These are phyloP conservation scores for Saussurea involucrata DNA, from an alignment of 129 eudicot species.

Conservation along the genomic window DNA sequence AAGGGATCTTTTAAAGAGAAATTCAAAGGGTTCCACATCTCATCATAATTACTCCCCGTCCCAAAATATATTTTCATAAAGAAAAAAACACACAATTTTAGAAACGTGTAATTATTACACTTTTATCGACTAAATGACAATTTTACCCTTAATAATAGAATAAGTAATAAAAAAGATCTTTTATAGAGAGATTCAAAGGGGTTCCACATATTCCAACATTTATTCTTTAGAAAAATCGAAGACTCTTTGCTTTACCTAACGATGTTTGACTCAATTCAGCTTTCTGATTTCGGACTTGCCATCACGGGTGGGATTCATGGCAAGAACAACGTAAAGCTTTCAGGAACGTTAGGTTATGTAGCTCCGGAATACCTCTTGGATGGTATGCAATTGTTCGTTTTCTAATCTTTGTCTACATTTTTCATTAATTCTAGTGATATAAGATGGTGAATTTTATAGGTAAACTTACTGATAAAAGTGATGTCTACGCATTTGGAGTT, in stretches of 20 bases:
- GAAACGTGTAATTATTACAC: too few relatives aligned
- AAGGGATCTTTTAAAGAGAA: neutral
- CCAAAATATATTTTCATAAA: too few relatives aligned
- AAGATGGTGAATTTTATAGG: slow-evolving; percentile 36
- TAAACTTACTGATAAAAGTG: slow-evolving; percentile 92
- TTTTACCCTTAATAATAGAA: too few relatives aligned
- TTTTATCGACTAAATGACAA: too few relatives aligned
- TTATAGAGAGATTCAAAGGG: too few relatives aligned
- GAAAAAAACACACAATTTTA: too few relatives aligned
- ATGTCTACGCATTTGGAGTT: slow-evolving; percentile 93
- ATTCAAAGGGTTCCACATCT: too few relatives aligned
- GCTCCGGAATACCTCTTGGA: slow-evolving; percentile 95
- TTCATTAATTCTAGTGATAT: neutral
- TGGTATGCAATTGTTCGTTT: slow-evolving; percentile 44
- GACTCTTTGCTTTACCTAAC: slow-evolving; percentile 10
- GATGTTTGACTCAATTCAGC: slow-evolving; percentile 41
- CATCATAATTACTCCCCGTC: neutral
- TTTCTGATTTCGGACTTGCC: slow-evolving; percentile 92
- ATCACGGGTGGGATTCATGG: slow-evolving; percentile 54
- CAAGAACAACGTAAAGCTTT: slow-evolving; percentile 63
- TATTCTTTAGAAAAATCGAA: neutral
- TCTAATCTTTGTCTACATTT: neutral
- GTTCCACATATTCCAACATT: neutral
- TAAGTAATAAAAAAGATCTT: neutral
- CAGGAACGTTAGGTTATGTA: slow-evolving; percentile 89